These are phyloP conservation scores for Phialophora tarda DNA, from an alignment of 2,329 filamentous ascomycete genomes.

Conservation along the genomic window DNA sequence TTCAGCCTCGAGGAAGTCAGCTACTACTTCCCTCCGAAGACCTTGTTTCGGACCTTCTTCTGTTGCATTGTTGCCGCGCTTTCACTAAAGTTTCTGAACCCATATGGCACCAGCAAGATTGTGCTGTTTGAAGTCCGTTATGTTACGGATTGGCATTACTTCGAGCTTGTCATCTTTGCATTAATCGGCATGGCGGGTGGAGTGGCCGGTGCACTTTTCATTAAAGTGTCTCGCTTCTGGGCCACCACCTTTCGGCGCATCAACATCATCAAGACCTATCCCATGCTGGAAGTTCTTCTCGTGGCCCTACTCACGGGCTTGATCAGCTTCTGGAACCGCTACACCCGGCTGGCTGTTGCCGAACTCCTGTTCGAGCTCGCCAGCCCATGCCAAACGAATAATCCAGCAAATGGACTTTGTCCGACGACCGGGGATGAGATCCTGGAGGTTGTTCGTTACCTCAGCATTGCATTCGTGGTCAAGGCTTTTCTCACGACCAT, in stretches of 20 bases:
- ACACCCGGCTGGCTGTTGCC: constrained; percentile 86
- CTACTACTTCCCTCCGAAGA: constrained; percentile 98
- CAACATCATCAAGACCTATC: constrained; percentile 76
- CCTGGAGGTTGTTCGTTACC: constrained; percentile 72
- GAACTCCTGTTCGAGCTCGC: constrained; percentile 90
- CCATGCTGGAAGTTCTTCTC: constrained; percentile 83
- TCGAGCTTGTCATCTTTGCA: constrained; percentile 85
- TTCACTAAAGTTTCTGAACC: constrained; percentile 92
- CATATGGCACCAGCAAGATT: constrained; percentile 94
- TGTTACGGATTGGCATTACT: constrained; percentile 87
- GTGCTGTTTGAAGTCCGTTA: constrained; percentile 96
- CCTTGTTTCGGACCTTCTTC: constrained; percentile 95
- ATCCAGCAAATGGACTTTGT: constrained; percentile 77
- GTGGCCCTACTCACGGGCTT: constrained; percentile 85
- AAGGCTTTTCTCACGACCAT: constrained; percentile 87
- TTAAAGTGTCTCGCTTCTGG: constrained; percentile 92
- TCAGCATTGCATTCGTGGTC: constrained; percentile 81
- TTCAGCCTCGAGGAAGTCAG: constrained; percentile 95
- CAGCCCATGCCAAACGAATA: constrained; percentile 75
- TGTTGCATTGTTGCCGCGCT: constrained; percentile 91
- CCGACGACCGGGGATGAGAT: constrained; percentile 73
- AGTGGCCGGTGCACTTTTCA: constrained; percentile 85
- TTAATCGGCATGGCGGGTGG: constrained; percentile 86
- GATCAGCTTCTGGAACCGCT: constrained; percentile 89
- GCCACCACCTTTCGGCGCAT: constrained; percentile 86